Evolutionary conservation across 2,329 filamentous ascomycete species (phyloP), one percentile per base, ranked within the genome.

Genomic region (Monosporascus cannonballus): DNA sequence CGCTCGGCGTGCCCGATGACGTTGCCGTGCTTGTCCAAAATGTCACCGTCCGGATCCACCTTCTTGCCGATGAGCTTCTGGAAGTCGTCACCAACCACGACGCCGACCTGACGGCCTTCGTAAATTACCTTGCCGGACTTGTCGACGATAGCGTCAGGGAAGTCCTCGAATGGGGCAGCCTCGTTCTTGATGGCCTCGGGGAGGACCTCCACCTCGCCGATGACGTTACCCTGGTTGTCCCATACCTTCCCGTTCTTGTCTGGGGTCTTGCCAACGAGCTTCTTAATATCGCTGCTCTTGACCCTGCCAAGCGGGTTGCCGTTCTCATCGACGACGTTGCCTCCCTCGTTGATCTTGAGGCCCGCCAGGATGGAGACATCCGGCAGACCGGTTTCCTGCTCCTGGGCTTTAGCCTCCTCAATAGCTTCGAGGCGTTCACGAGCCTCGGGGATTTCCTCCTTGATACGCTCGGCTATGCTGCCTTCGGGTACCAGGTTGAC

Each of bases 401-500:
- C 54, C 51, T 54, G 56, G 6, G 47, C 53, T 45, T 61, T 58
- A 8, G 57, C 60, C 3, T 58, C 56, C 11, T 64, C 60, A 9
- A 69, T 54, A 11, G 66, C 66, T 14, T 68, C 64, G 11, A 69
- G 61, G 34, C 65, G 63, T 20, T 60, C 61, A 5, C 56, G 63
- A 38, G 65, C 66, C 34, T 67, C 65, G 1, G 65, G 66, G 27
- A 69, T 51, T 47, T 67, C 54, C 3, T 67, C 65, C 51, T 61
- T 65, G 46, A 69, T 66, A 18, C 64, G 65, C 1, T 69, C 67
- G 34, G 72, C 64, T 14, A 72, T 68, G 27, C 69, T 67, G 17
- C 70, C 68, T 61, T 76, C 73, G 18, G 76, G 74, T 2, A 76
- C 68, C 6, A 77, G 67, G 58, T 80, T 73, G 59, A 84, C 82